Evolutionary conservation across 1,139 yeast genomes (phyloP), one percentile per base, ranked within the genome.

Genomic region (Kazachstania sp.): DNA sequence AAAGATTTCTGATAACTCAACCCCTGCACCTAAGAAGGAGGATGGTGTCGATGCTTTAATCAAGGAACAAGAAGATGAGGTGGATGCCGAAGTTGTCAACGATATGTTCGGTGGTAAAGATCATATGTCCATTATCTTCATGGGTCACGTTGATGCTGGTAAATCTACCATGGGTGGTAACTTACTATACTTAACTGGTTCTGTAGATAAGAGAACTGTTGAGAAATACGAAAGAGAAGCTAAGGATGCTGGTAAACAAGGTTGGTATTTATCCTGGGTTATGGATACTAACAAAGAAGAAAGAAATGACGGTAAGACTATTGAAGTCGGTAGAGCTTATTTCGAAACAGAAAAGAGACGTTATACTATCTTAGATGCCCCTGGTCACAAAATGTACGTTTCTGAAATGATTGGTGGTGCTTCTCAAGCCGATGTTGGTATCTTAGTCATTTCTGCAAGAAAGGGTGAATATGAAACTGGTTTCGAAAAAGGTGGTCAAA

Each of bases 91-190:
- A 59, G 79, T 88, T 52, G 86, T 92, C 55, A 82, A 78, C 49
- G 98, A 92, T 60, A 71, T 94, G 83, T 94, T 87, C 65, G 97
- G 97, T 51, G 95, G 95, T 62, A 94, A 94, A 70, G 97, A 90
- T 66, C 98, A 94, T 70, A 79, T 92, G 64, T 88, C 97, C 34
- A 84, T 92, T 61, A 88, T 92, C 62, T 92, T 92, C 70, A 94
- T 92, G 97, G 99, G 99, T 58, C 99, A 92, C 67, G 99, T 92
- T 59, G 99, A 92, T 76, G 98, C 98, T 39, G 99, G 99, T 66
- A 92, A 92, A 71, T 87, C 97, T 47, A 92, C 99, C 54, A 88
- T 94, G 96, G 98, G 98, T 66, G 99, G 99, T 71, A 92, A 92
- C 69, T 74, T 92, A 60, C 77, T 92, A 57, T 92, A 77, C 67